Evolutionary conservation across 257 asterid species (phyloP).

Genomic region (Coffea eugenioides): DNA sequence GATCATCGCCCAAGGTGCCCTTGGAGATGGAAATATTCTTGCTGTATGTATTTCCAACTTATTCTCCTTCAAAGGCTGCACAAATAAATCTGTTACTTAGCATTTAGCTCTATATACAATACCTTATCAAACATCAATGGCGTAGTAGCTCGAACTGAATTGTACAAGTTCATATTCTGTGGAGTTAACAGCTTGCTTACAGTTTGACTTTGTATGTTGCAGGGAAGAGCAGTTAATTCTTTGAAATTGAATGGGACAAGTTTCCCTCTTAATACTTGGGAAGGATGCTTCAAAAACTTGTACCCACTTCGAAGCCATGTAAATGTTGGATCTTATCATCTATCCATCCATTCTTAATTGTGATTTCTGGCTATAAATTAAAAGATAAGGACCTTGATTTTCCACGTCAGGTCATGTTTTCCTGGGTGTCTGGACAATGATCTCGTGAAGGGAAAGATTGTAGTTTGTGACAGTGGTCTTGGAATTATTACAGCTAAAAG

Average conservation of each 20-base stretch:
- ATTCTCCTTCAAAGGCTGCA: no score
- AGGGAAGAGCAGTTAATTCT: conserved; percentile 34
- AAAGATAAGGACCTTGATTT: background rate
- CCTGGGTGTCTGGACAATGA: conserved; percentile 14
- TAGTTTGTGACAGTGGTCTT: conserved; percentile 15
- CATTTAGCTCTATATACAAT: no score
- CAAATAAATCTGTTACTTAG: no score
- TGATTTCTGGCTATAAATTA: no score
- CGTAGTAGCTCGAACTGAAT: no score
- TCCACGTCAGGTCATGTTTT: conserved; percentile 6
- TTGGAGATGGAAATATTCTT: conserved; percentile 36
- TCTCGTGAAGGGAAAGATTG: conserved; percentile 26
- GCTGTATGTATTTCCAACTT: conserved; percentile 11
- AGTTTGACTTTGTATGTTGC: background rate
- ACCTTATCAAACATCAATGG: no score
- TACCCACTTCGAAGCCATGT: background rate
- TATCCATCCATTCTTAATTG: background rate
- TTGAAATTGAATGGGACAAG: conserved; percentile 14
- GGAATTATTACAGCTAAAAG: background rate
- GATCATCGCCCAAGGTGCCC: conserved; percentile 29
- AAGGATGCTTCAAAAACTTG: conserved; percentile 9
- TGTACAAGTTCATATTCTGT: no score
- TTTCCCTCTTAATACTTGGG: conserved; percentile 22
- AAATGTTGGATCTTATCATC: no score
- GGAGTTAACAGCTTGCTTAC: no score